Evolutionary conservation across 2,329 filamentous ascomycete genomes (phyloP), one percentile per base, ranked within the genome.

Genomic region (Aspergillus bombycis): DNA sequence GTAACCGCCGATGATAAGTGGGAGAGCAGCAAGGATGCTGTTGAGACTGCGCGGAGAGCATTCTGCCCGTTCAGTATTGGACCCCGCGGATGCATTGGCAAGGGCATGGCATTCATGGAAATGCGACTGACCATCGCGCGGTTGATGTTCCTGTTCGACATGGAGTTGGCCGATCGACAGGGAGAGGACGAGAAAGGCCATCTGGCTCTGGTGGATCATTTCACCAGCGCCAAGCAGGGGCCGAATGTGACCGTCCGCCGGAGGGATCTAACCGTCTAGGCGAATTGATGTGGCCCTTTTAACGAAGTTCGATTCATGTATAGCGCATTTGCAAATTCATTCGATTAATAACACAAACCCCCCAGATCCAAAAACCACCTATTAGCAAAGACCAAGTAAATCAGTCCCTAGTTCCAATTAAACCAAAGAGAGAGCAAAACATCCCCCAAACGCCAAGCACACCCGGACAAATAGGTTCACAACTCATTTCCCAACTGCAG

Each of bases 1-100:
- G 70, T 71, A 68, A 74, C 83, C 75, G 72, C 62, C n/a, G 63
- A 75, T 70, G 63, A 58, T 19, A 68, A 78, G 45, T 75, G 74
- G 61, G 68, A 74, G 34, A 82, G 83, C 0, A 83, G 79, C 6
- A 83, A 84, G 62, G 81, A 83, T 1, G 84, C 86, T 1, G 72
- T 77, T 58, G 77, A 79, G 3, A 72, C 80, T 6, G 89, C 90
- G 2, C 85, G 89, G 57, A 84, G 82, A 38, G 91, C 91, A 0
- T 94, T 91, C 77, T 92, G 89, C 66, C 90, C 92, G 9, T 81
- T 81, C 57, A 78, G 75, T 48, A 76, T 80, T 43, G 79, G 79
- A 0, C 77, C 76, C 1, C 73, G 79, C 2, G 78, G 78, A 1
- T 81, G 79, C 58, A 76, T 79, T 62, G 79, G 79, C 6, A 81